Evolutionary conservation across 2,329 filamentous ascomycete genomes (phyloP).

Genomic region (Phoma sp.): DNA sequence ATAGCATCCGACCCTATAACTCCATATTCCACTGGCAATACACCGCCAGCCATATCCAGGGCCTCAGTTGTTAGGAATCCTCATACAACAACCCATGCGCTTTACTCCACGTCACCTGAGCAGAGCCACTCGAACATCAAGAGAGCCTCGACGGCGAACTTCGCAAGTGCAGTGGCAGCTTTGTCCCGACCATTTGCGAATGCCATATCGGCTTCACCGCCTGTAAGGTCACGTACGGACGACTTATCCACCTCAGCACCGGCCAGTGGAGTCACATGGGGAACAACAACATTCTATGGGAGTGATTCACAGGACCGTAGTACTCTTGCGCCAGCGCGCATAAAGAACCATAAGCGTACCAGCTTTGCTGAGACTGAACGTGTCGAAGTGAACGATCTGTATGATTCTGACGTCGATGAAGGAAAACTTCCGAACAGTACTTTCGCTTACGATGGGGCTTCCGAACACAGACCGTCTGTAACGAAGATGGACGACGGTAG

Average conservation of each 20-base stretch:
- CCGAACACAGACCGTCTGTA: constrained; percentile 31
- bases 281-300: constrained; percentile 51
- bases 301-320: constrained; percentile 40
- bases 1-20: constrained; percentile 55
- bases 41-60: constrained; percentile 57
- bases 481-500: constrained; percentile 20
- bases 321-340: constrained; percentile 34
- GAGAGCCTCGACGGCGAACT: constrained; percentile 45
- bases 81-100: constrained; percentile 47
- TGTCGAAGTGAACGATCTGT: constrained; percentile 37
- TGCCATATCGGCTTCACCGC: constrained; percentile 48
- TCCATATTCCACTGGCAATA: constrained; percentile 60
- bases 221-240: constrained; percentile 42
- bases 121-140: constrained; percentile 41
- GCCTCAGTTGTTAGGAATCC: constrained; percentile 44
- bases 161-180: constrained; percentile 49
- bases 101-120: constrained; percentile 53
- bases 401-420: constrained; percentile 45
- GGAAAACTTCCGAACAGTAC: constrained; percentile 26
- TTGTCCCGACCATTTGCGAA: constrained; percentile 50
- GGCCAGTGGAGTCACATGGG: constrained; percentile 55
- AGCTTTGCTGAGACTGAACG: constrained; percentile 45
- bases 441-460: constrained; percentile 25
- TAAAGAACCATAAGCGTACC: constrained; percentile 48
- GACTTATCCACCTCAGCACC: constrained; percentile 52